Evolutionary conservation across 805 yeast species (phyloP).

Genomic region (Hanseniaspora nectarophila): DNA sequence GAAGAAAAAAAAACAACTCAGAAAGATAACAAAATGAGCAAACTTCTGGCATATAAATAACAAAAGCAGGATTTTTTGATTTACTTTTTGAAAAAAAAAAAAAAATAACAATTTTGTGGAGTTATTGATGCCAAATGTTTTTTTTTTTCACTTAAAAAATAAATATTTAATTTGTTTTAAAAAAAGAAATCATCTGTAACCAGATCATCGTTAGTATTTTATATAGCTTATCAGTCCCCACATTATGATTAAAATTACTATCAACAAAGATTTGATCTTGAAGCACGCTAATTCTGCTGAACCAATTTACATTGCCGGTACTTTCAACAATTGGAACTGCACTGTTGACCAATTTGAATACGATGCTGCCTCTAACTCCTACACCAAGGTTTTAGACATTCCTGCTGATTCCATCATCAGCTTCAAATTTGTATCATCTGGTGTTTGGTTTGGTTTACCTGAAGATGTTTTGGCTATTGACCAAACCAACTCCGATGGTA

Average conservation of each 20-base stretch:
- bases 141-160: too few relatives aligned
- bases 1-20: too few relatives aligned
- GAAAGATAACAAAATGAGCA: too few relatives aligned
- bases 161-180: too few relatives aligned
- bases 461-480: neutral
- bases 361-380: neutral
- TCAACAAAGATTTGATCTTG: neutral
- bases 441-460: conserved; percentile 6
- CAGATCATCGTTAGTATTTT: too few relatives aligned
- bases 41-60: too few relatives aligned
- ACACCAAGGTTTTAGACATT: neutral
- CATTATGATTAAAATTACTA: neutral
- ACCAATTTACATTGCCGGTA: neutral
- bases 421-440: neutral
- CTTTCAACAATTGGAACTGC: conserved; percentile 6
- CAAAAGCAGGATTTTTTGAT: too few relatives aligned
- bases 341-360: neutral
- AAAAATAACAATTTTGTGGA: too few relatives aligned
- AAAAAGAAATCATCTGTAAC: too few relatives aligned
- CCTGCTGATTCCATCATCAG: neutral
- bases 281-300: neutral
- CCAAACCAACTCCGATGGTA: neutral
- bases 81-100: too few relatives aligned
- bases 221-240: too few relatives aligned
- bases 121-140: too few relatives aligned